Base-by-base conservation (phyloP, 495 filamentous ascomycete species). In the Neurospora discreta region DNA sequence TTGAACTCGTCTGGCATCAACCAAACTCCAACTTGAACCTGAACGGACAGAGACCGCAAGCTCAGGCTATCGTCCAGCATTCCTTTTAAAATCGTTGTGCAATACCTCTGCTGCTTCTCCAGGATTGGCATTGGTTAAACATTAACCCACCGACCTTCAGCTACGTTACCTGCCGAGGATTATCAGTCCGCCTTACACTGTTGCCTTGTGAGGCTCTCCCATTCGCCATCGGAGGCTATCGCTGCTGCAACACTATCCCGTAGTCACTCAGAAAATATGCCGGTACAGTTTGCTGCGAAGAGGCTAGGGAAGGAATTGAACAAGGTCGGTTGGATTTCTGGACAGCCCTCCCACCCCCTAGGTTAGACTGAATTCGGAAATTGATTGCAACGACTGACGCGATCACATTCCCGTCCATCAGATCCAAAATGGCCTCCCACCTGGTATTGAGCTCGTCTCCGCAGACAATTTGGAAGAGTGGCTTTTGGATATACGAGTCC, bases 401-500 rank as follows among this genome's bases (percentile, higher is more conserved):
- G 44, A 20, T 71, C 1, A 11, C 16, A 9, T 6, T 18, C n/a
- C 26, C 16, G 52, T 18, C 15, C 26, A 65, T 39, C 73, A 89
- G 87, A 87, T 89, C 69, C 80, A 84, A 72, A 85, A 81, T 72
- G 83, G 77, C 72, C 78, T 89, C 18, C 88, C 88, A 40, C 87
- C 88, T 33, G 95, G 95, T 68, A 95, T 99, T 76, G 82, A 85
- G 69, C 87, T 98, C 68, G 91, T 93, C 68, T 87, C 89, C 44
- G 89, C 93, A 33, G 91, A 95, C 38, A 89, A 93, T 77, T 87
- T 98, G 40, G 87, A 92, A 75, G 90, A 96, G 84, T 99, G 96
- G 96, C 85, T 90, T 30, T 89, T 99, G 82, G 95, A 99, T 78
- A 97, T 99, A 73, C 81, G 85, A 70, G 93, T 99, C 44, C 86